Conservation (phyloP, 1,284 basidiomycete genomes). For the Athelia psychrophila region DNA sequence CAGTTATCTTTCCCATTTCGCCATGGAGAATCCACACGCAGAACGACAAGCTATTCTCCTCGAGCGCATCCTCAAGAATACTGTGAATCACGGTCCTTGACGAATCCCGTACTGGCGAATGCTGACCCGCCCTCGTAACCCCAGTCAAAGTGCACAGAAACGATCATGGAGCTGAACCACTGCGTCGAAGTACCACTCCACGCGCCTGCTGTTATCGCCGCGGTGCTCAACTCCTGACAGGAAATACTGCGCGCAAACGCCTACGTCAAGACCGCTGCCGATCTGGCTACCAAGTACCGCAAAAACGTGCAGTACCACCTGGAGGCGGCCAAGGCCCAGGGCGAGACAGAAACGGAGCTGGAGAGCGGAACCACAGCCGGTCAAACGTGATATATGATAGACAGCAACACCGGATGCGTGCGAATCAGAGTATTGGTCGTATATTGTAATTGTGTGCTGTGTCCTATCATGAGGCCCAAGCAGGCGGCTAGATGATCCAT, state of each 20-base stretch:
- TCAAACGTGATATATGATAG: too few relatives aligned
- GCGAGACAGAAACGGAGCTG: conserved; percentile 25
- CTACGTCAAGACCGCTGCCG: conserved; percentile 71
- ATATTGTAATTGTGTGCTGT: background rate
- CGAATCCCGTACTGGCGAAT: conserved; percentile 1
- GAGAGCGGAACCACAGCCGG: too few relatives aligned
- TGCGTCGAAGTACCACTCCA: conserved; percentile 58
- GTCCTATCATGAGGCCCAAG: background rate
- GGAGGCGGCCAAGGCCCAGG: conserved; percentile 51
- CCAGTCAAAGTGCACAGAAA: conserved; percentile 79
- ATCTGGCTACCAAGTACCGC: conserved; percentile 77
- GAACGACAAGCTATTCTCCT: conserved; percentile 87
- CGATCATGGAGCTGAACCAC: conserved; percentile 78
- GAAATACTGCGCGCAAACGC: conserved; percentile 71
- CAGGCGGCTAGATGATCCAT: too few relatives aligned
- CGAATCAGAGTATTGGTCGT: too few relatives aligned
- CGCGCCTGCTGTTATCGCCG: background rate
- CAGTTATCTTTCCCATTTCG: too few relatives aligned
- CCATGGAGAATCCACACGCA: conserved; percentile 94
- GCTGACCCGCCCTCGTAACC: conserved; percentile 2
- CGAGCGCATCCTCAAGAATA: conserved; percentile 88
- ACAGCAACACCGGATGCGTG: too few relatives aligned
- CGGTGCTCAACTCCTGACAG: conserved; percentile 30
- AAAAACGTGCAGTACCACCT: conserved; percentile 87
- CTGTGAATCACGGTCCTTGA: conserved; percentile 47